Base-by-base conservation (phyloP, 768 basidiomycete species). In the Suillus decipiens region DNA sequence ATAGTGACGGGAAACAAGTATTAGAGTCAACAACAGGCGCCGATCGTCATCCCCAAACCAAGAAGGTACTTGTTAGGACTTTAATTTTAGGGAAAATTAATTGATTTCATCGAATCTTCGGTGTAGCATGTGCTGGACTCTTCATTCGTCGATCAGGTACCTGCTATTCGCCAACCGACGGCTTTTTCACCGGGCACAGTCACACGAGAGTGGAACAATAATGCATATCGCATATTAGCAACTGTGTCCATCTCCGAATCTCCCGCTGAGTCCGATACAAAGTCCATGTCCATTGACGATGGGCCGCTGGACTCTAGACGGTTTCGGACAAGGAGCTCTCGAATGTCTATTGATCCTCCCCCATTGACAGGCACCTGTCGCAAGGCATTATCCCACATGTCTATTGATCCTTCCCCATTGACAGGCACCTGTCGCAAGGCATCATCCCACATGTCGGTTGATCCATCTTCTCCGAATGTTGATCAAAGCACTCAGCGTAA, bases 271-370 rank as follows among this genome's bases (percentile, higher is more conserved):
- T 57, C 56, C 7, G 39, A 57, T 41, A 28, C 7, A 57, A 41
- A 41, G 56, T 6, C 56, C 24, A 57, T 57, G 56, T 57, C 56
- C 5, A 5, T 57, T 31, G 56, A 57, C 11, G 39, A 57, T 17
- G 56, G 36, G 22, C 5, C 56, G 5, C 37, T 28, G 24, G 11
- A 39, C 6, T 57, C 56, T 28, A 56, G 15, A 6, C 37, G 2
- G 24, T 19, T 10, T 19, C 28, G 39, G 39, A 41, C 41, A 39
- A 11, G 24, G 39, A 57, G 56, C 1, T 41, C 56, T 6, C 19
- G 10, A 57, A 57, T 57, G 39, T 31, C 37, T 24, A 3, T 57
- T 19, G 56, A 57, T 41, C 17, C 37, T 41, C 28, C 39, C 10
- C 28, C 56, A 37, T 57, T 12, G 56, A 41, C 39, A 57, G 39